phyloP scores from a whole-genome alignment of 371 early-diverging fungal species.

The Funneliformis caledonium region DNA sequence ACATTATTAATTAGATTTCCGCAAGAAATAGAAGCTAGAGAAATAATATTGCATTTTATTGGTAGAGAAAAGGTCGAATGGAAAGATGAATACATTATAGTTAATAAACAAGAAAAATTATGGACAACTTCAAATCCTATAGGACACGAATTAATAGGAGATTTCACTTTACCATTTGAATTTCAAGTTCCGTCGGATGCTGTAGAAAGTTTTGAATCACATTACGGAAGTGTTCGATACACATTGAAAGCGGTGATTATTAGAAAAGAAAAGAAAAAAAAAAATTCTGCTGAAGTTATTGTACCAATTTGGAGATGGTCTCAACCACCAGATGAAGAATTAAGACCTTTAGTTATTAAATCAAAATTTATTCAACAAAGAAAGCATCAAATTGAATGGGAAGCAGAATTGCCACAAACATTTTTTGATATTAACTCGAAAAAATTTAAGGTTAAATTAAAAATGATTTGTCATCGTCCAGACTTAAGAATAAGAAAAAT shows the following conservation, averaged over 20 bases:
- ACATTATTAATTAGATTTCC: conserved; percentile 31
- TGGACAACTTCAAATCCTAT: conserved; percentile 14
- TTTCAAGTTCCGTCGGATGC: conserved; percentile 29
- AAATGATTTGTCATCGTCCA: conserved; percentile 12
- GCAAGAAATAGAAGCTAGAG: conserved; percentile 28
- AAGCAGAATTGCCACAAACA: conserved; percentile 31
- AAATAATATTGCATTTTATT: conserved; percentile 14
- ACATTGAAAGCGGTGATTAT: conserved; percentile 21
- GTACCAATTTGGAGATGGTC: conserved; percentile 34
- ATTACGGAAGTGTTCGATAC: conserved; percentile 22
- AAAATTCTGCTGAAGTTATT: background rate
- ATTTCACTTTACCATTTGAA: conserved; percentile 39
- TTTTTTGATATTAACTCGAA: conserved; percentile 31
- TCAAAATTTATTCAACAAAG: background rate
- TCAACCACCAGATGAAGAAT: conserved; percentile 16
- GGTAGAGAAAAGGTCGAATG: conserved; percentile 33
- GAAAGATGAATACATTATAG: conserved; percentile 24
- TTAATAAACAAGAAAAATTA: background rate
- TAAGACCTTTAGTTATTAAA: conserved; percentile 29
- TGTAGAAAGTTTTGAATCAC: conserved; percentile 17
- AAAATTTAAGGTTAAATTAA: conserved; percentile 5
- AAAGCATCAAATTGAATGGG: conserved; percentile 26
- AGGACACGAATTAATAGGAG: conserved; percentile 35
- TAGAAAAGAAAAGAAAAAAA: conserved; percentile 15
- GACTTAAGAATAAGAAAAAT: conserved; percentile 32